Evolutionary conservation across 1,284 basidiomycete species (phyloP).

Genomic region (Singerocomus inundabilis): DNA sequence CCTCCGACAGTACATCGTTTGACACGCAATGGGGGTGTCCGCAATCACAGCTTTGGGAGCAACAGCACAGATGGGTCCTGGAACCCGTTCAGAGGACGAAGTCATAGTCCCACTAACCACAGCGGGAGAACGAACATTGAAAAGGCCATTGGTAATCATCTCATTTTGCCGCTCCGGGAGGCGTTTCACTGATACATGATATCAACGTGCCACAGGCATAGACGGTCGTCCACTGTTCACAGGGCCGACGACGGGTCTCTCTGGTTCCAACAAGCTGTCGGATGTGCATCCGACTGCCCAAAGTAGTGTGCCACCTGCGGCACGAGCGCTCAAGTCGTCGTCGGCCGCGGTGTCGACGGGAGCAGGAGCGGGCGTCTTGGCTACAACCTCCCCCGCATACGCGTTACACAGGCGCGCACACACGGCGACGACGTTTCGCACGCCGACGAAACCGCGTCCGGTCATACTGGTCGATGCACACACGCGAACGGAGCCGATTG

Average conservation of each 20-base stretch:
- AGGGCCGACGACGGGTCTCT: not conserved
- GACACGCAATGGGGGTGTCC: conserved; percentile 52
- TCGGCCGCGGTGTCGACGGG: not conserved
- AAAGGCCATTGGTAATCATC: conserved; percentile 15
- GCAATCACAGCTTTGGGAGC: conserved; percentile 54
- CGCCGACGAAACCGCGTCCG: conserved; percentile 25
- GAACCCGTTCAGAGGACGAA: conserved; percentile 36
- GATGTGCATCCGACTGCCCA: not conserved
- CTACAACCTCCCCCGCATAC: too few relatives aligned
- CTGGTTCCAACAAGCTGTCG: too few relatives aligned
- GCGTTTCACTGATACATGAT: conserved; percentile 1
- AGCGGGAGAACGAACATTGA: conserved; percentile 6
- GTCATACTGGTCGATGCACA: conserved; percentile 18
- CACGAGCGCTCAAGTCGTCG: conserved; percentile 9
- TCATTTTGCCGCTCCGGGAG: conserved; percentile 3
- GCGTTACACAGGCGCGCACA: conserved; percentile 18
- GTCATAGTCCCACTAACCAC: conserved; percentile 33
- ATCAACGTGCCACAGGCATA: not conserved
- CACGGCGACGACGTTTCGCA: conserved; percentile 15
- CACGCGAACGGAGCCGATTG: conserved; percentile 19
- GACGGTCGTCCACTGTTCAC: conserved; percentile 2
- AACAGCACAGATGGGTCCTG: conserved; percentile 30
- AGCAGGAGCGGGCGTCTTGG: too few relatives aligned
- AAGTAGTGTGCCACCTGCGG: not conserved
- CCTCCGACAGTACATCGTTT: conserved; percentile 25